Evolutionary conservation across 305 asterid genomes (phyloP).

Genomic region (Solanum hybrid): DNA sequence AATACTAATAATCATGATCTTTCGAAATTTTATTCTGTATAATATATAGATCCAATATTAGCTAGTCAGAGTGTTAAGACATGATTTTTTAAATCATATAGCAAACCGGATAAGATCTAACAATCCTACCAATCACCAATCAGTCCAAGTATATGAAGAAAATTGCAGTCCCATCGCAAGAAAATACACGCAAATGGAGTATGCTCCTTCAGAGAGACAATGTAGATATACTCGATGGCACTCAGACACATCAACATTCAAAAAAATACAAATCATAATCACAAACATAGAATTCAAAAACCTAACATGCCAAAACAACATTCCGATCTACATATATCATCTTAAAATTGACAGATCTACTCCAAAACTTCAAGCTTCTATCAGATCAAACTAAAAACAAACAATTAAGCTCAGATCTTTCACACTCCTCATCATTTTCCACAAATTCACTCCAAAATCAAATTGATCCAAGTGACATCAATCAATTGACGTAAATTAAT

Average conservation of each 20-base stretch:
- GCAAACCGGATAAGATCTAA: background rate
- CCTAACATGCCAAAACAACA: background rate
- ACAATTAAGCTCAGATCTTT: slow-evolving; percentile 7
- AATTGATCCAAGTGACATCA: background rate
- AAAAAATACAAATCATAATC: background rate
- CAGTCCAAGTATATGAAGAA: background rate
- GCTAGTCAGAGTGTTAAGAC: background rate
- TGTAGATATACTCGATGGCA: background rate
- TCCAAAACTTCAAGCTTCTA: background rate
- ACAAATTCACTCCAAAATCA: background rate
- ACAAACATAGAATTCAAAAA: background rate
- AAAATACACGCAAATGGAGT: background rate
- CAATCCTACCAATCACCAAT: background rate
- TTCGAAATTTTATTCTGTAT: background rate
- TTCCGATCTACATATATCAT: background rate
- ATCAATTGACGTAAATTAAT: background rate
- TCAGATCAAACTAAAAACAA: background rate
- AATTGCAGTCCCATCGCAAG: background rate
- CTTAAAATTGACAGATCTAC: slow-evolving; percentile 34
- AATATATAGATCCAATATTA: background rate
- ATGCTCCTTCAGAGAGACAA: background rate
- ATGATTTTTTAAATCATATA: background rate
- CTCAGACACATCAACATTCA: background rate
- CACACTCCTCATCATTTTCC: background rate
- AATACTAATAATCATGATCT: background rate